Evolutionary conservation across 2,329 filamentous ascomycete genomes (phyloP).

Genomic region (Pleoardoris graminearum): DNA sequence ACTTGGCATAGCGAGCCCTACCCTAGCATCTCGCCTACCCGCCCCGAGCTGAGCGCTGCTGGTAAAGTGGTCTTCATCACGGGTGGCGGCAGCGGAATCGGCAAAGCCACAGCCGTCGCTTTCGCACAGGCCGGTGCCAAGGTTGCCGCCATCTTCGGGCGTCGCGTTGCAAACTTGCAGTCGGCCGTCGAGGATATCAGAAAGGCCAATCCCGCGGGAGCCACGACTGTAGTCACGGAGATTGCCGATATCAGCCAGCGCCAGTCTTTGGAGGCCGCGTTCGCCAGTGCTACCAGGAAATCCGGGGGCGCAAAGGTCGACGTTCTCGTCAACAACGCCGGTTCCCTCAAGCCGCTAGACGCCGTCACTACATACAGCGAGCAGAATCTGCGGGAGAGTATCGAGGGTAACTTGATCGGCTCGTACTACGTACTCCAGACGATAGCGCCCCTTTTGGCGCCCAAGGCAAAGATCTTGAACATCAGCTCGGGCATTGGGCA

Average conservation of each 20-base stretch:
- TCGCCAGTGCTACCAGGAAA: not conserved
- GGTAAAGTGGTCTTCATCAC: constrained; percentile 32
- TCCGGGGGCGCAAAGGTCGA: not conserved
- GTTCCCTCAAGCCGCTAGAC: not conserved
- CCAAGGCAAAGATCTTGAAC: not conserved
- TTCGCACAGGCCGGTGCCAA: constrained; percentile 5
- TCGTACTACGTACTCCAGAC: not conserved
- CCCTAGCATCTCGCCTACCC: constrained; percentile 29
- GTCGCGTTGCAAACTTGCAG: constrained; percentile 17
- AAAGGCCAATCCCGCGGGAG: not conserved
- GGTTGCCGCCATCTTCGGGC: constrained; percentile 18
- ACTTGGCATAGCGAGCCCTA: constrained; percentile 9
- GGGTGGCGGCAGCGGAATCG: constrained; percentile 25
- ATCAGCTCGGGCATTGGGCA: not conserved
- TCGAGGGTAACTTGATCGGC: not conserved
- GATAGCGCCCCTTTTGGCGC: not conserved
- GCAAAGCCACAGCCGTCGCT: not conserved
- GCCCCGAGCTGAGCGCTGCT: constrained; percentile 13
- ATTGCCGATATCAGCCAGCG: not conserved
- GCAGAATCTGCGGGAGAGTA: not conserved
- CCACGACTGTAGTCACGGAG: not conserved
- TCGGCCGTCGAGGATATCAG: not conserved
- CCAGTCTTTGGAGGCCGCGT: not conserved
- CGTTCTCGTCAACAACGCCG: constrained; percentile 1
- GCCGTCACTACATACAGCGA: not conserved